Percentiles rank a stretch among this genome's conserved stretches.
Conservation (phyloP, 495 filamentous ascomycete genomes). For the Lophiostoma macrostomum region DNA sequence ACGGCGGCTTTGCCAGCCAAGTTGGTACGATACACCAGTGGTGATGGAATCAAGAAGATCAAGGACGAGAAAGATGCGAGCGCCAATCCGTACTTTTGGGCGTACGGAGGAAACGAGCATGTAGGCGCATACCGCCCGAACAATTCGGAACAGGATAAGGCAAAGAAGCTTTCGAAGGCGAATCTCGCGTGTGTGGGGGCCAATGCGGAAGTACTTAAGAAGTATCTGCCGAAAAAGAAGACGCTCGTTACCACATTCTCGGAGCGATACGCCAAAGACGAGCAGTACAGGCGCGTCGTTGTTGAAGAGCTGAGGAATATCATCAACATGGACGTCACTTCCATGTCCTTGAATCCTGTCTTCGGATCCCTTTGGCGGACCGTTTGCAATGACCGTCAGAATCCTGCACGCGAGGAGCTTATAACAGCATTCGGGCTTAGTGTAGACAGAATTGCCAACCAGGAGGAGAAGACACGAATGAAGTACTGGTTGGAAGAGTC, state of each 20-base stretch:
- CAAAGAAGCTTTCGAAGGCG: conserved; percentile 19
- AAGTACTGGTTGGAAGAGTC: conserved; percentile 49
- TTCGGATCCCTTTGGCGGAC: conserved; percentile 49
- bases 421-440: conserved; percentile 41
- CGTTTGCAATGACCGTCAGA: conserved; percentile 46
- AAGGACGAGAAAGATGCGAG: conserved; percentile 12
- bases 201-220: conserved; percentile 33
- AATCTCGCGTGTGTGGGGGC: conserved; percentile 12
- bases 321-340: conserved; percentile 42
- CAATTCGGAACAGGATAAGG: not conserved
- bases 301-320: conserved; percentile 40
- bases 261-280: conserved; percentile 41
- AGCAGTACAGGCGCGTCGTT: conserved; percentile 38
- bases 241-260: conserved; percentile 42
- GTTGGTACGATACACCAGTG: conserved; percentile 2
- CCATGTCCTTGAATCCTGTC: conserved; percentile 48
- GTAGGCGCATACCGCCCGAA: not conserved
- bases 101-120: not conserved
- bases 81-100: conserved; percentile 10
- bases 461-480: conserved; percentile 40
- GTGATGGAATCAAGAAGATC: conserved; percentile 3
- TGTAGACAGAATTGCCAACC: conserved; percentile 36
- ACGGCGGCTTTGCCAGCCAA: conserved; percentile 17
- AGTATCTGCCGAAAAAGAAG: conserved; percentile 32
- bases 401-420: conserved; percentile 41